Evolutionary conservation across 805 yeast species (phyloP).

Genomic region (Saccharomycopsis babjevae): DNA sequence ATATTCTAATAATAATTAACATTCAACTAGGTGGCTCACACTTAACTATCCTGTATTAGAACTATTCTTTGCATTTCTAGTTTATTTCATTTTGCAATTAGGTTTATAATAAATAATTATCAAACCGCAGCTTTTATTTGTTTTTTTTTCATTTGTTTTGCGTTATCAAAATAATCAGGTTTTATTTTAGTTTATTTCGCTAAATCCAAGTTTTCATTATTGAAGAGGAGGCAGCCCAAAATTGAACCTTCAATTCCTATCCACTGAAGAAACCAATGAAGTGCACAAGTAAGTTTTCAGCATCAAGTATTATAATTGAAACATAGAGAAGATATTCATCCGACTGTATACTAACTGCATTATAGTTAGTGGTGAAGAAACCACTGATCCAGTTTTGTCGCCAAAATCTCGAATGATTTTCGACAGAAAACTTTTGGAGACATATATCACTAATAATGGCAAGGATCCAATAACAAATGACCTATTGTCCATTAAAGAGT

Average conservation of each 20-base stretch:
- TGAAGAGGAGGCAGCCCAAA: neutral
- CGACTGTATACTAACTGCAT: neutral
- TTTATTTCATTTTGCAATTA: neutral
- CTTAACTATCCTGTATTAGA: neutral
- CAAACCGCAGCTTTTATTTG: neutral
- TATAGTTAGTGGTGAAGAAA: slow-evolving; percentile 57
- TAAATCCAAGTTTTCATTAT: neutral
- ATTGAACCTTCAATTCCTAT: neutral
- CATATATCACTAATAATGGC: slow-evolving; percentile 53
- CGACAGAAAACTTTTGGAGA: slow-evolving; percentile 49
- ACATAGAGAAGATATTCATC: neutral
- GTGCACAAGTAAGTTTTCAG: neutral
- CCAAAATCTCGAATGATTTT: slow-evolving; percentile 60
- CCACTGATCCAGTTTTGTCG: slow-evolving; percentile 67
- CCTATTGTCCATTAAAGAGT: slow-evolving; percentile 45
- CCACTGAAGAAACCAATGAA: neutral
- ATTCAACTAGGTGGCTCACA: neutral
- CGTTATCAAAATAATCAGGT: too few relatives aligned
- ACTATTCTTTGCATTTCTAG: neutral
- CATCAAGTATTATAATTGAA: too few relatives aligned
- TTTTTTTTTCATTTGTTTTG: neutral
- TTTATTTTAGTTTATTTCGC: too few relatives aligned
- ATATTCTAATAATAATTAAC: neutral
- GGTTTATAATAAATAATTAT: neutral
- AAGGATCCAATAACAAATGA: slow-evolving; percentile 71